phyloP scores from a whole-genome alignment of 106 monocot genomes.

The Amphibolis antarctica region DNA sequence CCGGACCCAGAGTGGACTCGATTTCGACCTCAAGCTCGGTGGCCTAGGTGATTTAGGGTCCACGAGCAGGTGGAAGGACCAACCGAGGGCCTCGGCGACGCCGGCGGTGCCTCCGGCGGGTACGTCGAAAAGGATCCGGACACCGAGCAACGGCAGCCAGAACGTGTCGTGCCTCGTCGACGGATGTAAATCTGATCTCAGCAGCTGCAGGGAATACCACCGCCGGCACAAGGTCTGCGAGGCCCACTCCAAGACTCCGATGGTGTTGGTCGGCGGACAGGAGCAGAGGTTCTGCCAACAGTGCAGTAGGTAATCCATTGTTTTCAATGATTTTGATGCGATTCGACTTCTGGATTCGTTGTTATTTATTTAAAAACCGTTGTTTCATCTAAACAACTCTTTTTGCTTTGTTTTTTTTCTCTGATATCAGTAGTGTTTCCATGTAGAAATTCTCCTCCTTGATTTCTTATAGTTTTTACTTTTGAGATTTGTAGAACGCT shows the following conservation, averaged over 20 bases:
- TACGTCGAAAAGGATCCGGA: conserved; percentile 27
- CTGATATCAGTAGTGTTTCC: too few species aligned
- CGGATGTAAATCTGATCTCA: conserved; percentile 51
- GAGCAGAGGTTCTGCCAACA: conserved; percentile 98
- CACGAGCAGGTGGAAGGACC: conserved; percentile 26
- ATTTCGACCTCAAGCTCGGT: conserved; percentile 25
- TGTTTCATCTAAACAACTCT: too few species aligned
- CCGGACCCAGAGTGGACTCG: conserved; percentile 5
- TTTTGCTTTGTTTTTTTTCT: too few species aligned
- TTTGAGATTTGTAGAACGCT: too few species aligned
- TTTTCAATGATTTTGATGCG: neutral
- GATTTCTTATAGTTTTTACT: too few species aligned
- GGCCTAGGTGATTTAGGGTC: conserved; percentile 16
- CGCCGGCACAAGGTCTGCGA: conserved; percentile 92
- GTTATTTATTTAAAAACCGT: neutral
- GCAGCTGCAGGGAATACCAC: conserved; percentile 79
- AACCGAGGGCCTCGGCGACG: neutral
- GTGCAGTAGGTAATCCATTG: conserved; percentile 71
- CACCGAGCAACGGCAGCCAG: conserved; percentile 17
- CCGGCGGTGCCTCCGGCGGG: conserved; percentile 10
- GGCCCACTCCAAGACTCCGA: conserved; percentile 67
- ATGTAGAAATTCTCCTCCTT: too few species aligned
- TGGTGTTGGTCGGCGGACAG: conserved; percentile 63
- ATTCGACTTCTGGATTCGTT: neutral
- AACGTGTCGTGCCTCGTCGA: conserved; percentile 41